Evolutionary conservation across 2,329 filamentous ascomycete species (phyloP).

Genomic region (Cladosporium sp.): DNA sequence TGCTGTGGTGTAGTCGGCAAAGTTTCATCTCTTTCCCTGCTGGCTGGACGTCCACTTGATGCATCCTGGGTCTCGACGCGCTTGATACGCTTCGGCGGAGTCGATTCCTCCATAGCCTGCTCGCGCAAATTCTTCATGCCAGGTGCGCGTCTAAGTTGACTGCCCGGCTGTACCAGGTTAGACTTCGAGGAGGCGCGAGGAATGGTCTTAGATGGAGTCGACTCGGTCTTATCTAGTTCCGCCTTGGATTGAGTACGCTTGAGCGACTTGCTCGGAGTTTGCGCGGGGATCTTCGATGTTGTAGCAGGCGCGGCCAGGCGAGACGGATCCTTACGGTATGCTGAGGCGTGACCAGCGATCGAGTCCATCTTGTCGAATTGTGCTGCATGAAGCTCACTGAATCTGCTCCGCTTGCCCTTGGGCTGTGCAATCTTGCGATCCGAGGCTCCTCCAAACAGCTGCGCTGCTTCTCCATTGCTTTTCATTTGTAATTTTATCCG

Average conservation of each 20-base stretch:
- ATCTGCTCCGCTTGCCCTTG: constrained; percentile 73
- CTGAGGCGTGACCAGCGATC: constrained; percentile 79
- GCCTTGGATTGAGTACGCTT: constrained; percentile 58
- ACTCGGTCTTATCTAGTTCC: constrained; percentile 56
- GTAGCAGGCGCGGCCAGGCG: constrained; percentile 10
- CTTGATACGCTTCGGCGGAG: constrained; percentile 67
- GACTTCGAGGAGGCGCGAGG: constrained; percentile 23
- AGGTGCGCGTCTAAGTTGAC: constrained; percentile 24
- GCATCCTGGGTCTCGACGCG: constrained; percentile 23
- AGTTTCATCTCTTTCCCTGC: neutral
- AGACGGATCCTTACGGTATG: constrained; percentile 57
- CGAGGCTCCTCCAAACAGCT: constrained; percentile 36
- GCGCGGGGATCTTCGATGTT: constrained; percentile 41
- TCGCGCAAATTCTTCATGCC: constrained; percentile 24
- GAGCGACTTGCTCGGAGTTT: constrained; percentile 32
- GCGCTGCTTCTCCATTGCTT: constrained; percentile 54
- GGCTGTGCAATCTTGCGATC: constrained; percentile 73
- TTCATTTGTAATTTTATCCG: constrained; percentile 66
- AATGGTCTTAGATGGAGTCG: constrained; percentile 16
- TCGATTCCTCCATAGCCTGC: constrained; percentile 25
- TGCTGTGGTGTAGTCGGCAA: constrained; percentile 44
- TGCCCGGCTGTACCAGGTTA: constrained; percentile 21
- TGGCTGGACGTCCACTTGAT: neutral
- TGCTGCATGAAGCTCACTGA: constrained; percentile 78
- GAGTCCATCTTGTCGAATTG: constrained; percentile 98